Percentiles rank a stretch among this genome's conserved stretches.
phyloP scores from a whole-genome alignment of 2,329 filamentous ascomycete genomes.

The Ascochyta rabiei region DNA sequence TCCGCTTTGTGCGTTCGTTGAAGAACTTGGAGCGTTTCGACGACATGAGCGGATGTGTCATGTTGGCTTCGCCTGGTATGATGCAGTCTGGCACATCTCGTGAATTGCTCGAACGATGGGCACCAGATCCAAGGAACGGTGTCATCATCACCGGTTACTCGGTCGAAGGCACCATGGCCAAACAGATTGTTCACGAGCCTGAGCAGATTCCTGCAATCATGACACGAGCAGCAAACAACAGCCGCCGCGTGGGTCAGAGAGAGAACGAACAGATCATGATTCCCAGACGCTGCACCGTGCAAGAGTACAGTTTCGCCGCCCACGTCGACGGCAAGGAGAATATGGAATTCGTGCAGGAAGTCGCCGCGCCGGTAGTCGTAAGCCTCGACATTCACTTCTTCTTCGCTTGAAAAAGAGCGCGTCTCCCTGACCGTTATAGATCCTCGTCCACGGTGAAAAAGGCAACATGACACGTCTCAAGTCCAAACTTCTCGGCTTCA shows the following conservation, averaged over 20 bases:
- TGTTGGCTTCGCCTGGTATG: slow-evolving; percentile 98
- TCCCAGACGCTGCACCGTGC: slow-evolving; percentile 86
- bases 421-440: slow-evolving; percentile 57
- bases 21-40: slow-evolving; percentile 96
- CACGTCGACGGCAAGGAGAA: slow-evolving; percentile 97
- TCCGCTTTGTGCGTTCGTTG: slow-evolving; percentile 88
- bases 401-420: not conserved
- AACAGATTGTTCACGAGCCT: slow-evolving; percentile 92
- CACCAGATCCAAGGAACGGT: slow-evolving; percentile 94
- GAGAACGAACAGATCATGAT: slow-evolving; percentile 91
- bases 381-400: slow-evolving; percentile 48
- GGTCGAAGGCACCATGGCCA: slow-evolving; percentile 97
- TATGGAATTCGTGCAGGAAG: slow-evolving; percentile 94
- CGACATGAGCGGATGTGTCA: slow-evolving; percentile 92
- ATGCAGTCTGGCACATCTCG: slow-evolving; percentile 94
- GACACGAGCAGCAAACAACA: slow-evolving; percentile 60
- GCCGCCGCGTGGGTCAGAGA: slow-evolving; percentile 64
- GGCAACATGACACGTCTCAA: slow-evolving; percentile 98
- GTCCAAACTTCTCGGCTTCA: slow-evolving; percentile 91
- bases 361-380: slow-evolving; percentile 89
- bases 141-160: slow-evolving; percentile 98
- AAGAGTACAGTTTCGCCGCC: slow-evolving; percentile 94
- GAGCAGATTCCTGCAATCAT: slow-evolving; percentile 95
- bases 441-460: slow-evolving; percentile 94
- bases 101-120: slow-evolving; percentile 93